A percentile compares a stretch with the other conserved stretches of the same genome.
These are phyloP conservation scores for Chlorophyllum brunneum DNA, from an alignment of 768 basidiomycete genomes.

Conservation along the genomic window DNA sequence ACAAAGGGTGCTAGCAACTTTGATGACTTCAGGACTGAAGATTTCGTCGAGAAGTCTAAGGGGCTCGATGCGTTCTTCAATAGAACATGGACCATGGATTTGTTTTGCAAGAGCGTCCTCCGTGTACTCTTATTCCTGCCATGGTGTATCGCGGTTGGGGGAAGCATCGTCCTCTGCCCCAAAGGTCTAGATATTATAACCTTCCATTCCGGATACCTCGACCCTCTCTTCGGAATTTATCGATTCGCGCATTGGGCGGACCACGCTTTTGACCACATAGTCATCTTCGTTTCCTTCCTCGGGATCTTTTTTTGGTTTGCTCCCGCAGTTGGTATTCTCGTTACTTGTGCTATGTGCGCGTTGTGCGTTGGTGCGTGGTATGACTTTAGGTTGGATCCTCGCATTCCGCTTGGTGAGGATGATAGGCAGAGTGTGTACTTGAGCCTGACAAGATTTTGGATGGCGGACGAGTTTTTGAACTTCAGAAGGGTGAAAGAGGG, in stretches of 20 bases:
- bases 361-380: conserved; percentile 33
- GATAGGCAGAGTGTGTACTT: conserved; percentile 37
- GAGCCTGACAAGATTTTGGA: conserved; percentile 24
- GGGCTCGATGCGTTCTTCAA: background rate
- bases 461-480: conserved; percentile 18
- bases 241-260: conserved; percentile 40
- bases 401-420: conserved; percentile 35
- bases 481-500: background rate
- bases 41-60: background rate
- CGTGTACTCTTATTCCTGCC: conserved; percentile 35
- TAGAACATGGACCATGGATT: background rate
- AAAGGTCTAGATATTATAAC: conserved; percentile 31
- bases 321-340: conserved; percentile 22
- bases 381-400: conserved; percentile 29
- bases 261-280: conserved; percentile 32
- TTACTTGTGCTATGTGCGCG: conserved; percentile 17
- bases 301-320: conserved; percentile 21
- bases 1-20: background rate
- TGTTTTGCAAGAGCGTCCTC: conserved; percentile 1
- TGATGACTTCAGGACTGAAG: background rate
- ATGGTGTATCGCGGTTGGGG: conserved; percentile 44
- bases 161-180: conserved; percentile 34
- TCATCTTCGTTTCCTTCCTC: conserved; percentile 32
- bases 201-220: conserved; percentile 31
- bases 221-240: conserved; percentile 26